These are phyloP conservation scores for Blepharisma undulans DNA, from an alignment of 169 alveolate species.

Conservation along the genomic window DNA sequence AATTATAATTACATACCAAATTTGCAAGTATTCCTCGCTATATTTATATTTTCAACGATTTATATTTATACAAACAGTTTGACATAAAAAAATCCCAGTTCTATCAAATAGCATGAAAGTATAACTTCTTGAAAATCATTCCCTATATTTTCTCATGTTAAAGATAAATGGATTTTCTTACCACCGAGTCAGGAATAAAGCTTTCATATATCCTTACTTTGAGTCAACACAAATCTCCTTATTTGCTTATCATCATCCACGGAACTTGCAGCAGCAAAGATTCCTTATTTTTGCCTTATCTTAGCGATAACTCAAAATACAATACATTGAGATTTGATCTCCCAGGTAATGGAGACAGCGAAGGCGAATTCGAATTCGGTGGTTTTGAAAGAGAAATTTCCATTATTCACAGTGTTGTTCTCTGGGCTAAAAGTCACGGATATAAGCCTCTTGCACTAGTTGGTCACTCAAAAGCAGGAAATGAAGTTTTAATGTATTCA, in stretches of 20 bases:
- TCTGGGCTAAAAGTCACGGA: constrained; percentile 41
- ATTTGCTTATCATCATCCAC: background rate
- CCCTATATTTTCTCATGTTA: background rate
- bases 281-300: background rate
- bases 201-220: background rate
- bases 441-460: constrained; percentile 41
- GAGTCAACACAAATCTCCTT: background rate
- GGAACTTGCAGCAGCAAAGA: background rate
- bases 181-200: background rate
- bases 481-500: constrained; percentile 57
- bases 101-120: background rate
- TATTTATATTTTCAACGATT: no score
- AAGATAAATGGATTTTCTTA: background rate
- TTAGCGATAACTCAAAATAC: constrained; percentile 15
- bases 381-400: constrained; percentile 60
- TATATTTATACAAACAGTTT: background rate
- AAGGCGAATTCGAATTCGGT: constrained; percentile 63
- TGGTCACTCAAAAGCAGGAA: constrained; percentile 73
- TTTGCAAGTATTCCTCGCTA: background rate
- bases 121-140: background rate
- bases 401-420: constrained; percentile 47
- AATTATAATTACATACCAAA: no score
- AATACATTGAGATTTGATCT: constrained; percentile 65
- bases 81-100: background rate
- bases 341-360: constrained; percentile 67